Evolutionary conservation across 371 early-diverging fungal species (phyloP).

Genomic region (Mucor indicus): DNA sequence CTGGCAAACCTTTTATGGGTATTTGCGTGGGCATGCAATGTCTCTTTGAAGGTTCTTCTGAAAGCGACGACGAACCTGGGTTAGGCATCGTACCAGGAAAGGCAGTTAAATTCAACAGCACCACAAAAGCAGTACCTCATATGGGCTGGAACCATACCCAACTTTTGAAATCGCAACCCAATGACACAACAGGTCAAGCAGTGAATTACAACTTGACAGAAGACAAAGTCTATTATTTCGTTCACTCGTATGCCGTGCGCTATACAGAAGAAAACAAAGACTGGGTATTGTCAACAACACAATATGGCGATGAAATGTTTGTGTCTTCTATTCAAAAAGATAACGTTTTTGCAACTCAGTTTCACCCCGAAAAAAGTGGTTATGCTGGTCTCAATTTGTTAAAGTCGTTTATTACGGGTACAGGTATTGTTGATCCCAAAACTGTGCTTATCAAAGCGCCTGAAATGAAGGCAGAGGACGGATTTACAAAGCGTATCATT

Average conservation of each 20-base stretch:
- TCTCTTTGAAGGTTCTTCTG: constrained; percentile 91
- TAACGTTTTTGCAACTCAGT: constrained; percentile 94
- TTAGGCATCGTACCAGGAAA: constrained; percentile 82
- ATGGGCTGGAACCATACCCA: constrained; percentile 95
- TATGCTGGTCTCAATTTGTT: constrained; percentile 82
- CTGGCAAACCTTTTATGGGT: constrained; percentile 91
- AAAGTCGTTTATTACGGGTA: constrained; percentile 72
- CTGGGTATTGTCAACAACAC: constrained; percentile 77
- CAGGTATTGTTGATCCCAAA: constrained; percentile 32
- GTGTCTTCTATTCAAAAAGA: constrained; percentile 79
- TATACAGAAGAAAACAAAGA: constrained; percentile 47
- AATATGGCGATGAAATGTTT: constrained; percentile 85
- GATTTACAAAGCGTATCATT: constrained; percentile 87
- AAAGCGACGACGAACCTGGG: constrained; percentile 74
- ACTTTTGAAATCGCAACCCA: constrained; percentile 30
- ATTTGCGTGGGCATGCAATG: constrained; percentile 98
- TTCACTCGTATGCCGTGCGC: constrained; percentile 91
- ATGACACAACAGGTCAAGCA: constrained; percentile 20
- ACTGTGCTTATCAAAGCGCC: constrained; percentile 26
- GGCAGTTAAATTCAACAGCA: constrained; percentile 65
- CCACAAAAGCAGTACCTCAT: constrained; percentile 88
- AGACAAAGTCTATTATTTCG: constrained; percentile 85
- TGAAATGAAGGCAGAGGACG: constrained; percentile 39
- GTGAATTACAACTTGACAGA: constrained; percentile 44
- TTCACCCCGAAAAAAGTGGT: constrained; percentile 98